A percentile compares a stretch with the other conserved stretches of the same genome.
These are phyloP conservation scores for Fusarium sp. DNA, from an alignment of 2,329 filamentous ascomycete genomes.

Conservation along the genomic window DNA sequence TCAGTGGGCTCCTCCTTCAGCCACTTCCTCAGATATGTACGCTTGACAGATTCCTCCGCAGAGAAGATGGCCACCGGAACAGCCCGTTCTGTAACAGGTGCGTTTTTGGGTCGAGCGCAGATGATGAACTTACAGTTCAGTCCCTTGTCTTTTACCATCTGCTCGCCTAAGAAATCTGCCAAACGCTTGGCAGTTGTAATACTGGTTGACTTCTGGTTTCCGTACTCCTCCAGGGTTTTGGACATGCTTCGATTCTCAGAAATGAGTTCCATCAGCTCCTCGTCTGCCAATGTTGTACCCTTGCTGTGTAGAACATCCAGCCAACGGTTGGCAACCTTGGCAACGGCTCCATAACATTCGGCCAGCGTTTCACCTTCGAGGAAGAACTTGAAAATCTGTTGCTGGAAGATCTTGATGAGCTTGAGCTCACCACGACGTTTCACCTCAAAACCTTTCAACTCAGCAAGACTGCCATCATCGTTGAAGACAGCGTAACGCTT, in stretches of 20 bases:
- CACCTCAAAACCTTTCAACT: slow-evolving; percentile 96
- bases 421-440: slow-evolving; percentile 98
- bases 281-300: slow-evolving; percentile 88
- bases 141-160: slow-evolving; percentile 99
- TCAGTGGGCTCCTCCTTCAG: slow-evolving; percentile 89
- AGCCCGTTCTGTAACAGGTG: slow-evolving; percentile 92
- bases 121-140: slow-evolving; percentile 99
- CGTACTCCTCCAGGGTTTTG: slow-evolving; percentile 97
- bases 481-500: slow-evolving; percentile 99
- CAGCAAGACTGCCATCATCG: slow-evolving; percentile 92
- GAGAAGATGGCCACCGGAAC: slow-evolving; percentile 98
- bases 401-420: slow-evolving; percentile 99
- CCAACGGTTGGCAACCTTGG: slow-evolving; percentile 95
- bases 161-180: slow-evolving; percentile 94
- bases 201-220: slow-evolving; percentile 94
- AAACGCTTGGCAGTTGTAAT: slow-evolving; percentile 96
- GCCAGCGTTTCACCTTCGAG: slow-evolving; percentile 85
- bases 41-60: slow-evolving; percentile 86
- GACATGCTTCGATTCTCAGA: slow-evolving; percentile 98
- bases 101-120: slow-evolving; percentile 82
- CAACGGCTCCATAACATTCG: slow-evolving; percentile 90
- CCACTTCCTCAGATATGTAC: slow-evolving; percentile 93
- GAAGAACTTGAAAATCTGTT: slow-evolving; percentile 99
- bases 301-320: slow-evolving; percentile 91
- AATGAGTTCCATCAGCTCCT: slow-evolving; percentile 99